phyloP scores from a whole-genome alignment of 352 stramenopile species.

The Blastocystis sp. region DNA sequence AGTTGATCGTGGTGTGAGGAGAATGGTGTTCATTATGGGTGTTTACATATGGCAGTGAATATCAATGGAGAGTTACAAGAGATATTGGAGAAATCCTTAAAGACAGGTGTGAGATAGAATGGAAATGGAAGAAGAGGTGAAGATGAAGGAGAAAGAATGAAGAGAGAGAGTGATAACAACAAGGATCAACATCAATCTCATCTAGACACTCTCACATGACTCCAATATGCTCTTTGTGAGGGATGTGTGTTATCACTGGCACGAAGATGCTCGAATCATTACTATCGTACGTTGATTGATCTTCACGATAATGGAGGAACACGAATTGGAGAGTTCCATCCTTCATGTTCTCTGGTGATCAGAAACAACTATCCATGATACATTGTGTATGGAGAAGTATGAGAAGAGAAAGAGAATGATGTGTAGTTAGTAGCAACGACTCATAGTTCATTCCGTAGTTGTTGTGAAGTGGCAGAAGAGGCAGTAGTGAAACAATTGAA shows the following conservation, averaged over 20 bases:
- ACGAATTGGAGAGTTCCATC: slow-evolving; percentile 36
- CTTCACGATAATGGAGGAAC: slow-evolving; percentile 51
- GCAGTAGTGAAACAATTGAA: slow-evolving; percentile 40
- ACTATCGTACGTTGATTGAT: slow-evolving; percentile 54
- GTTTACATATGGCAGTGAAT: slow-evolving; percentile 52
- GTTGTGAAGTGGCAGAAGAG: slow-evolving; percentile 33
- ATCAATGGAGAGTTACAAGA: slow-evolving; percentile 63
- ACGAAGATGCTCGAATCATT: slow-evolving; percentile 17
- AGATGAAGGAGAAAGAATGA: no score
- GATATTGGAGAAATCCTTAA: slow-evolving; percentile 12
- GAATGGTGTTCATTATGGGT: slow-evolving; percentile 63
- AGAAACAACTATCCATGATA: slow-evolving; percentile 6
- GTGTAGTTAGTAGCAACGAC: slow-evolving; percentile 20
- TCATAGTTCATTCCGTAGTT: slow-evolving; percentile 31
- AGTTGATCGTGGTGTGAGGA: slow-evolving; percentile 62
- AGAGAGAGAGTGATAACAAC: background rate
- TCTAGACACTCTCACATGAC: background rate
- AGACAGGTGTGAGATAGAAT: background rate
- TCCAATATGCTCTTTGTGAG: slow-evolving; percentile 23
- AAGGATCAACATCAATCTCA: no score
- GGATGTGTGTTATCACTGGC: slow-evolving; percentile 38
- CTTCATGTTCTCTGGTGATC: slow-evolving; percentile 1
- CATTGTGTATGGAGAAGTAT: slow-evolving; percentile 26
- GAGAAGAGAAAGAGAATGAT: background rate
- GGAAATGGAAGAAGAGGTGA: no score